Base-by-base conservation (phyloP, 2,329 filamentous ascomycete species). In the Verticillium zaregamsianum region DNA sequence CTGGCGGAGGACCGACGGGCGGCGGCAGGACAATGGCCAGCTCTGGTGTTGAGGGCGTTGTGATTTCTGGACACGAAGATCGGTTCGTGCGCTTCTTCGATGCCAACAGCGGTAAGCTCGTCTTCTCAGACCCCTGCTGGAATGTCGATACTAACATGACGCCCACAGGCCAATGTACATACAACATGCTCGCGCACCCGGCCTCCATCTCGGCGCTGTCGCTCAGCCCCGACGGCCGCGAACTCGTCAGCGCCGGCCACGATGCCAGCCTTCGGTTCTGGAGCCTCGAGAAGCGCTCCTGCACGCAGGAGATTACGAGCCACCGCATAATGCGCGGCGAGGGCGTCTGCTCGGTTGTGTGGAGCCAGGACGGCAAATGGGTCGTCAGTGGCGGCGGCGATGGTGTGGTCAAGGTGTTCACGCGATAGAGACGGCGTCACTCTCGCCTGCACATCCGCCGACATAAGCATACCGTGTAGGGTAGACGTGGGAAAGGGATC, bases 21-120 rank as follows among this genome's bases (percentile, higher is more conserved):
- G 91, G 91, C 28, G 80, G 82, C 39, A 78, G 82, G 35, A 80
- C 80, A 0, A 82, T 82, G 78, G 88, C 89, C 8, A 90, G 88
- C 59, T 92, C 90, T 61, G 90, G 90, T 37, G 88, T 97, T 1
- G 93, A 97, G 75, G 95, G 95, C 14, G 91, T 96, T 25, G 91
- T 99, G 62, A 97, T 99, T 66, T 96, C 91, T 64, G 95, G 95
- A 66, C 94, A 99, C 73, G 95, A 99, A 79, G 95, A 99, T 78
- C 89, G 91, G 68, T 97, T 93, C 71, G 93, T 99, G 68, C 86
- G 94, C 67, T 97, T 99, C 82, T 99, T 97, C 74, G 95, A 99
- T 81, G 95, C 95, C 65, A 98, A 99, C 73, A 97, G 92, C 78
- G 95, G 95, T 98, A 90, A 77, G 91, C 39, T 56, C 6, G 23